Base-by-base conservation (phyloP, 139 green algal genomes). In the Chlorella sp. region DNA sequence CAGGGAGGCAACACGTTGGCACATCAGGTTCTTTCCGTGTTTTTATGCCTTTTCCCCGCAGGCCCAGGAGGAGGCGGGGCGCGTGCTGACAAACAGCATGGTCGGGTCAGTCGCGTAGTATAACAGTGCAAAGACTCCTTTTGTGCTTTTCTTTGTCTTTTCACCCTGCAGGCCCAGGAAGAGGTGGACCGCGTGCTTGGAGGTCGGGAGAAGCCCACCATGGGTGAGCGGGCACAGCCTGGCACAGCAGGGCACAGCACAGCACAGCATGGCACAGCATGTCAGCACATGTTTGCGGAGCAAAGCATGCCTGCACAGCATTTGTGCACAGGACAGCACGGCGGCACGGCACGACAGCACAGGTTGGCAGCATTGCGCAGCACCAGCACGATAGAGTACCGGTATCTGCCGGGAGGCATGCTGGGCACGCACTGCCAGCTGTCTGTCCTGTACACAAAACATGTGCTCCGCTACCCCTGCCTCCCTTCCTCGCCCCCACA, bases 181-280 rank as follows among this genome's bases (percentile, higher is more conserved):
- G 98, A 99, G 94, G 92, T 99, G 9, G 97, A 99, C 89, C 22
- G 88, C 0, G 97, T 99, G 82, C 85, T 99, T 83, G 95, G 88
- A 1, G 91, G 89, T 48, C 79, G 83, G 18, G 66, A 90, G 53
- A 89, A 90, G 66, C 93, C 96, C 18, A 81, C 48, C 84, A 88
- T 88, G 84, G 84, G 84, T 88, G 84, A 48, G 84, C 21, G 5
- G 64, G 64, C 36, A 32, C 30, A 40, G 71, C 71, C 37, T 30
- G 39, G 71, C 71, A 78, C 32, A 30, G 71, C 71, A 76, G 2
- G 68, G 24, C 7, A 34, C 68, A 76, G 68, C 68, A 34, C 68
- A 34, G 48, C 48, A 73, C 64, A 34, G 48, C 48, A 73, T 14
- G 64, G 64, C 36, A 32, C 30, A 40, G 71, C 71, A 78, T 30